Evolutionary conservation across 2,329 filamentous ascomycete genomes (phyloP).

Genomic region (Aspergillus japonicus): DNA sequence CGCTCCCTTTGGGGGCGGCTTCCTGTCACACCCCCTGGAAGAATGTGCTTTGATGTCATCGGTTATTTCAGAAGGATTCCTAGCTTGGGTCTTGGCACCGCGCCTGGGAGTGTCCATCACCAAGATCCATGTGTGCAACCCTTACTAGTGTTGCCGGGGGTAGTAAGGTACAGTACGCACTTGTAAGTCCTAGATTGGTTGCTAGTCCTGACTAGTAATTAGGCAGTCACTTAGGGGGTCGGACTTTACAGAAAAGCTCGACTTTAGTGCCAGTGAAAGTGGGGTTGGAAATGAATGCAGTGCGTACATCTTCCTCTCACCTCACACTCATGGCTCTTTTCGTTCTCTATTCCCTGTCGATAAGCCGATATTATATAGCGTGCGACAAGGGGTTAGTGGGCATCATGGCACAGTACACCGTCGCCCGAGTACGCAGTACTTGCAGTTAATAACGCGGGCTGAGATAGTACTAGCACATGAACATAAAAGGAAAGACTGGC

Average conservation of each 20-base stretch:
- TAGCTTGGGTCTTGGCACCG: background rate
- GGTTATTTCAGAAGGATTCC: background rate
- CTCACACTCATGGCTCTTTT: background rate
- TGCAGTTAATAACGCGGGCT: background rate
- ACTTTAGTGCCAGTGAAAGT: background rate
- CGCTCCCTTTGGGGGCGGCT: background rate
- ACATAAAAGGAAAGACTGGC: background rate
- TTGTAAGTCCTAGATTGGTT: background rate
- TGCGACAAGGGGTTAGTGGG: background rate
- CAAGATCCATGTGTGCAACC: background rate
- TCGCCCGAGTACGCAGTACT: background rate
- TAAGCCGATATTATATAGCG: background rate
- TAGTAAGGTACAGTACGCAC: background rate
- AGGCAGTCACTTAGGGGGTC: background rate
- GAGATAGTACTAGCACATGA: background rate
- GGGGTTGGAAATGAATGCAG: background rate
- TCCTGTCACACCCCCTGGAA: background rate
- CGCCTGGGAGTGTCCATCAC: background rate
- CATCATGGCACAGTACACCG: background rate
- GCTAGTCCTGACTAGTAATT: background rate
- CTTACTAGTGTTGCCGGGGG: background rate
- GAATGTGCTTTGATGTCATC: background rate
- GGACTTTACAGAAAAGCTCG: background rate
- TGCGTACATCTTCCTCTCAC: background rate
- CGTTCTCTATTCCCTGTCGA: background rate